Evolutionary conservation across 768 basidiomycete genomes (phyloP).

Genomic region (Xerocomus brunneocitrinus): DNA sequence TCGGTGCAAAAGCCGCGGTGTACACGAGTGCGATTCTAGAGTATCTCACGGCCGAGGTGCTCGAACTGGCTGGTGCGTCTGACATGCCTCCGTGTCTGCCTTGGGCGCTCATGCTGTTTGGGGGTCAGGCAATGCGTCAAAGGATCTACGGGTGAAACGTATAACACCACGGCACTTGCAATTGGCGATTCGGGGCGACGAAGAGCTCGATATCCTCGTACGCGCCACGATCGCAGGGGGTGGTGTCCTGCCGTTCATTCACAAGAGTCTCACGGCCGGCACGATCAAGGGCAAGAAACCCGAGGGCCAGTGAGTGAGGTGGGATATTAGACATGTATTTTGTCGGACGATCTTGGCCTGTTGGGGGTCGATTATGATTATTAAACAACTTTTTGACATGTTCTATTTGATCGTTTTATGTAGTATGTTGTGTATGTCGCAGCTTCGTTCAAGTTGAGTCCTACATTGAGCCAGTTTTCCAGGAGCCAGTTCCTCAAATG

Average conservation of each 20-base stretch:
- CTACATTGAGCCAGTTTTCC: background rate
- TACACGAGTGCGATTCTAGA: conserved; percentile 96
- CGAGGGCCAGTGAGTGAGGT: conserved; percentile 23
- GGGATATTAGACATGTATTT: background rate
- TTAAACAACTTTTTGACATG: conserved; percentile 3
- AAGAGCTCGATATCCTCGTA: conserved; percentile 94
- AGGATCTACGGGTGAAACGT: conserved; percentile 95
- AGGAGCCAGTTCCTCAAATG: too few species aligned
- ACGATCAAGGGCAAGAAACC: conserved; percentile 48
- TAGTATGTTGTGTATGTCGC: conserved; percentile 15
- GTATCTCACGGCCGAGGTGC: conserved; percentile 93
- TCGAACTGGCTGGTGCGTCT: conserved; percentile 85
- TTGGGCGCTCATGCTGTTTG: background rate
- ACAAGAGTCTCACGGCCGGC: conserved; percentile 66
- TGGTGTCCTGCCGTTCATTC: conserved; percentile 84
- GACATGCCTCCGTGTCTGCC: background rate
- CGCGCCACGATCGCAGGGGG: conserved; percentile 91
- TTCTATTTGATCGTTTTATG: conserved; percentile 4
- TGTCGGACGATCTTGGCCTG: conserved; percentile 1
- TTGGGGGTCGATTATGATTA: conserved; percentile 12
- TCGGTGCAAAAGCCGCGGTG: conserved; percentile 96
- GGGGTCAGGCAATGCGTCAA: conserved; percentile 83
- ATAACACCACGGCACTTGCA: conserved; percentile 96
- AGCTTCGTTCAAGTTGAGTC: background rate
- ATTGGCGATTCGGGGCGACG: conserved; percentile 94